Base-by-base conservation (phyloP, 2,329 filamentous ascomycete species). In the Fusarium sarcochroum region DNA sequence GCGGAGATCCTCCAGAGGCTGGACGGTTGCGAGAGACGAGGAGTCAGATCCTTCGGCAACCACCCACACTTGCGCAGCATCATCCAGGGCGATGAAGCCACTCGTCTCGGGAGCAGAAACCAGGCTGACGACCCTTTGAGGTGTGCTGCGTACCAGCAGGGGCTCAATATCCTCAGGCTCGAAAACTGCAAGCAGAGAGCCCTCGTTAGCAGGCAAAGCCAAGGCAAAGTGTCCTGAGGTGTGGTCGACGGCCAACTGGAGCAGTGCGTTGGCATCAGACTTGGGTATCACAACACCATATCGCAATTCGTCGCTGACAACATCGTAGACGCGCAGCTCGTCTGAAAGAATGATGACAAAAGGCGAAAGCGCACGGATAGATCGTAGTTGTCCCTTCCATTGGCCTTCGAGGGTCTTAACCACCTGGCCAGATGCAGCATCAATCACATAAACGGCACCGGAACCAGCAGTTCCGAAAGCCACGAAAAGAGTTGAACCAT, bases 401-500 rank as follows among this genome's bases (percentile, higher is more conserved):
- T 95, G 81, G 4, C 89, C 89, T 7, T 90, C 86, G 18, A 94
- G 86, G 2, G 88, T 89, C 68, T 89, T 87, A 58, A 87, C 87
- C 37, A 97, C 83, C 10, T 81, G 82, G 14, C 93, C 93, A 11
- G 87, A 89, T 21, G 87, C 83, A 1, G 91, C 85, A 76, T 98
- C 91, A 68, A 98, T 87, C 53, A 97, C 84, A 73, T 96, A 89
- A 13, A 97, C 84, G 17, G 90, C 83, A 7, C 90, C 89, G 7
- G 86, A 82, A 48, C 87, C 84, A 11, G 81, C 76, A 30, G 81
- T 80, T 32, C 85, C 86, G 68, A 85, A 87, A 6, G 88, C 89
- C 47, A 90, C 89, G 50, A 93, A 93, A n/a, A 97, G 82, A 3
- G 92, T 88, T 14, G 93, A 97, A 2, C 93, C 93, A 76, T 97